phyloP scores from a whole-genome alignment of 139 green algal genomes.

The Zygnema circumcarinatum region DNA sequence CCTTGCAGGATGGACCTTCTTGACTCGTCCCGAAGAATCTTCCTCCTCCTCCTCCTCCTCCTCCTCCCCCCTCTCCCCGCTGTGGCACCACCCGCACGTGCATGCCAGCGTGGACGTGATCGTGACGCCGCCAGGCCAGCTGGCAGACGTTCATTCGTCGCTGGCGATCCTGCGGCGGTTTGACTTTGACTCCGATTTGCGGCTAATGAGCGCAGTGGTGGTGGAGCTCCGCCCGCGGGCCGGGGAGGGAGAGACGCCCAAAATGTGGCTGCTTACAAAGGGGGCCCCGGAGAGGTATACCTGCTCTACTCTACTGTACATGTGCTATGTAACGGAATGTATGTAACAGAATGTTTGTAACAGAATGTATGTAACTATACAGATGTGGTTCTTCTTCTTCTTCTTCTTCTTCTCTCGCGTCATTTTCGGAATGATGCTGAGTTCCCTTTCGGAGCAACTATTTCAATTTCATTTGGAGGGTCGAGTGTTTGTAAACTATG shows the following conservation, averaged over 20 bases:
- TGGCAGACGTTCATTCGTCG: not conserved
- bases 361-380: too few species aligned
- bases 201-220: constrained; percentile 23
- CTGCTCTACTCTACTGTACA: too few species aligned
- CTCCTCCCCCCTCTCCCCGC: constrained; percentile 13
- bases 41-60: constrained; percentile 5
- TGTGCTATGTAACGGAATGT: not conserved
- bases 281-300: constrained; percentile 36
- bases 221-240: not conserved
- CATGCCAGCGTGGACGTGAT: not conserved
- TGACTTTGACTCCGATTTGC: constrained; percentile 42
- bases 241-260: not conserved
- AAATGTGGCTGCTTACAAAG: constrained; percentile 26
- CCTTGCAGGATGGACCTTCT: constrained; percentile 28
- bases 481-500: too few species aligned
- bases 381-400: too few species aligned
- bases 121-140: not conserved
- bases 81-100: not conserved
- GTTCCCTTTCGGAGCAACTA: too few species aligned
- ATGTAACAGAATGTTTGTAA: too few species aligned
- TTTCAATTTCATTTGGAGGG: too few species aligned
- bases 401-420: too few species aligned
- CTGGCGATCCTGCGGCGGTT: constrained; percentile 45
- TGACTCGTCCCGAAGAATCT: constrained; percentile 4
- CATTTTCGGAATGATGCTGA: too few species aligned